A percentile compares a stretch with the other conserved stretches of the same genome.
Evolutionary conservation across 2,329 filamentous ascomycete species (phyloP).

Genomic region (Penicillium rolfsii): DNA sequence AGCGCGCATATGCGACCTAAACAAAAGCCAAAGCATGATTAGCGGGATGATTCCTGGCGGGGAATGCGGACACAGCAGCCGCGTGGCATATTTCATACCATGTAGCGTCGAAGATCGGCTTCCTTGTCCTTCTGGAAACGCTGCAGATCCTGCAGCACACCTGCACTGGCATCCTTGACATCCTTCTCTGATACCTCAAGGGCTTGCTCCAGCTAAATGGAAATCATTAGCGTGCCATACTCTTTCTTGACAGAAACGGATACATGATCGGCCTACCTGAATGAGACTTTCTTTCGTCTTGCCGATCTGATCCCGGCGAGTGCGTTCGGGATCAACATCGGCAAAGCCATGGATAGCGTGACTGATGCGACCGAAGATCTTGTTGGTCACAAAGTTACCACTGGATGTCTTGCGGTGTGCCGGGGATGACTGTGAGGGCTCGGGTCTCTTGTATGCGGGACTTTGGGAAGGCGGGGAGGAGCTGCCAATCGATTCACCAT

Average conservation of each 20-base stretch:
- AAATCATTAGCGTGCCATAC: conserved; percentile 1
- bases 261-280: conserved; percentile 48
- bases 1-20: conserved; percentile 87
- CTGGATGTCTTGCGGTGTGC: conserved; percentile 79
- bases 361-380: conserved; percentile 92
- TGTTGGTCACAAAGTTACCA: conserved; percentile 86
- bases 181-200: conserved; percentile 86
- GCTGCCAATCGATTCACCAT: conserved; percentile 67
- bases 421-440: conserved; percentile 40
- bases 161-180: conserved; percentile 87
- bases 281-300: conserved; percentile 89
- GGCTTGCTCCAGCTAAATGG: conserved; percentile 79
- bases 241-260: neutral
- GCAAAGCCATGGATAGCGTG: conserved; percentile 96
- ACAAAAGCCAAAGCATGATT: conserved; percentile 12
- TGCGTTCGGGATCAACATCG: conserved; percentile 92
- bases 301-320: conserved; percentile 87
- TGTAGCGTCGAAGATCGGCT: conserved; percentile 88
- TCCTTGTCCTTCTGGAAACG: conserved; percentile 96
- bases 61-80: neutral
- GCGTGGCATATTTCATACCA: conserved; percentile 69
- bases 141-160: conserved; percentile 85
- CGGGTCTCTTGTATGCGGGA: conserved; percentile 53
- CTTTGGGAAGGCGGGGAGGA: conserved; percentile 75
- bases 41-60: conserved; percentile 1